Conservation (phyloP, 208 protist genomes). For the Leishmania guyanensis region DNA sequence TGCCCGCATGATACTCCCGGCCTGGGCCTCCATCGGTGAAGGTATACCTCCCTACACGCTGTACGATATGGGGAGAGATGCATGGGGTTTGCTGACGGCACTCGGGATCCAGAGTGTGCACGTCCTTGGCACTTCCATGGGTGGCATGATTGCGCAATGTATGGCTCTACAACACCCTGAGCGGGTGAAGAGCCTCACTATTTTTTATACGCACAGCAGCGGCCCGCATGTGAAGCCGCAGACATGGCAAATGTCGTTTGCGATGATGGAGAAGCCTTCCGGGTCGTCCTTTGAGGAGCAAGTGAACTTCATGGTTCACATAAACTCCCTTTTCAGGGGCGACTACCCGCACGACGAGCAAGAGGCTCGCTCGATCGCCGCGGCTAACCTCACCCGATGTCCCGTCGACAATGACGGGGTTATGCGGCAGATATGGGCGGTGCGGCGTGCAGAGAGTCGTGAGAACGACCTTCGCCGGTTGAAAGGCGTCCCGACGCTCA, state of each 20-base stretch:
- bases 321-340: constrained; percentile 26
- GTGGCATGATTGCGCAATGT: constrained; percentile 80
- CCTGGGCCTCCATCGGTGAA: constrained; percentile 47
- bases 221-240: constrained; percentile 43
- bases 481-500: constrained; percentile 15
- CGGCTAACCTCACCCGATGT: constrained; percentile 26
- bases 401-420: constrained; percentile 40
- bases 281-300: constrained; percentile 37
- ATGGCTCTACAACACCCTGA: constrained; percentile 59
- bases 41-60: constrained; percentile 59
- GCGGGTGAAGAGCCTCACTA: constrained; percentile 49
- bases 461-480: constrained; percentile 41
- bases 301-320: constrained; percentile 46
- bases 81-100: constrained; percentile 44
- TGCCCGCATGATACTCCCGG: constrained; percentile 47
- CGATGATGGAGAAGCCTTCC: constrained; percentile 47
- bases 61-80: constrained; percentile 73
- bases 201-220: constrained; percentile 59
- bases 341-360: constrained; percentile 45
- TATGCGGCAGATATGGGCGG: constrained; percentile 63
- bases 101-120: constrained; percentile 59
- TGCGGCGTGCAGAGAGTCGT: constrained; percentile 47
- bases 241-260: constrained; percentile 30
- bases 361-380: constrained; percentile 10
- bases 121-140: constrained; percentile 69